Percentiles rank a stretch among this genome's conserved stretches.
These are phyloP conservation scores for Chlorella sp. DNA, from an alignment of 139 green algal species.

Conservation along the genomic window DNA sequence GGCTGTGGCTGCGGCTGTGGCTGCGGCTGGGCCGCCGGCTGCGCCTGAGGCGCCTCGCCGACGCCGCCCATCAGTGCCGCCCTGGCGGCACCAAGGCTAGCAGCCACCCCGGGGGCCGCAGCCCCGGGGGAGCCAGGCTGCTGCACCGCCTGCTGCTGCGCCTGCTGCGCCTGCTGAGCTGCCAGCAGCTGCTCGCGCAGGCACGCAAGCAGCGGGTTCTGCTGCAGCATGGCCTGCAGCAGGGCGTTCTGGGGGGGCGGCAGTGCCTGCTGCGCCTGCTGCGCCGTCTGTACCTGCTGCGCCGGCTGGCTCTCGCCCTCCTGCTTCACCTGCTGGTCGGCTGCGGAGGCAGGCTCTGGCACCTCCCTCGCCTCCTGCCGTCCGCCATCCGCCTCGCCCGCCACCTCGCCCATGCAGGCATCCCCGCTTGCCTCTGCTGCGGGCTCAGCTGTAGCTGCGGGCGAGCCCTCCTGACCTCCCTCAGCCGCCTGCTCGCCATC, in stretches of 20 bases:
- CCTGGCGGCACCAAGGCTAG: background rate
- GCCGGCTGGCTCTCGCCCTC: background rate
- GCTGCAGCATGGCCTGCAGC: conserved; percentile 12
- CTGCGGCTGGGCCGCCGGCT: background rate
- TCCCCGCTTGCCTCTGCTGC: background rate
- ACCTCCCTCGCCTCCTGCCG: background rate
- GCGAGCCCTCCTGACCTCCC: background rate
- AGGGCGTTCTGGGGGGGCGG: background rate
- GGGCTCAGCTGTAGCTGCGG: background rate
- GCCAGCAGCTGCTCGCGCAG: background rate
- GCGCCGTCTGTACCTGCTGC: background rate
- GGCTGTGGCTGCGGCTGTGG: background rate
- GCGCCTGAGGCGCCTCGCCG: background rate
- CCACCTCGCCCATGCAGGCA: background rate
- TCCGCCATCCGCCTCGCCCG: background rate
- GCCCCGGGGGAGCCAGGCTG: background rate
- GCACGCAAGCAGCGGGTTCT: background rate
- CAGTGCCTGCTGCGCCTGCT: background rate
- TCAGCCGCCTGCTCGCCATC: background rate
- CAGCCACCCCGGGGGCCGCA: background rate
- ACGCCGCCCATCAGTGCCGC: background rate
- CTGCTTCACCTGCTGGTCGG: background rate
- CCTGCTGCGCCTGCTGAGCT: conserved; percentile 9
- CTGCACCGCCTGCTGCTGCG: background rate
- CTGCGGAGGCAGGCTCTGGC: background rate